These are phyloP conservation scores for Ottelia alismoides DNA, from an alignment of 106 monocot species.

Conservation along the genomic window DNA sequence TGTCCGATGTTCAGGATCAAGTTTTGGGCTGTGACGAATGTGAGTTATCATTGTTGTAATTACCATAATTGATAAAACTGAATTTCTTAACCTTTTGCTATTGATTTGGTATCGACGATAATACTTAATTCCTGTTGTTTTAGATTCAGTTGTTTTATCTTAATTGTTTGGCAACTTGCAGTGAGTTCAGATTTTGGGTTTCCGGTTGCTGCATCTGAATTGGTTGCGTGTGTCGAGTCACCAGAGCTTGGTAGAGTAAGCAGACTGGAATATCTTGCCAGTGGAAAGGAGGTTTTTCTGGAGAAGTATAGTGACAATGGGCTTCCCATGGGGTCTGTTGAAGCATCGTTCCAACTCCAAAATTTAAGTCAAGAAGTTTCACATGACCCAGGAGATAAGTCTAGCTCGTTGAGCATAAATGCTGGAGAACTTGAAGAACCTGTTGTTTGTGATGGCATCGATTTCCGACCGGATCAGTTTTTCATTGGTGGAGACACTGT, in stretches of 20 bases:
- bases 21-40: no score
- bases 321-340: background rate
- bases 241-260: background rate
- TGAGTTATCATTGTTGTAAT: no score
- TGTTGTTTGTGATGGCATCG: constrained; percentile 3
- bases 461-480: constrained; percentile 24
- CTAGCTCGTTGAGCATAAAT: constrained; percentile 23
- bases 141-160: no score
- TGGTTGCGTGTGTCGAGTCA: background rate
- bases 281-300: background rate
- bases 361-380: no score
- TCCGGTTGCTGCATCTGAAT: background rate
- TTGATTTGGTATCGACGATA: no score
- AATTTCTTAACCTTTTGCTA: no score
- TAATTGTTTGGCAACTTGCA: no score
- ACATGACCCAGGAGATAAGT: background rate
- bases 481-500: constrained; percentile 30
- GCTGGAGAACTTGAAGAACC: constrained; percentile 17
- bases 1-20: no score
- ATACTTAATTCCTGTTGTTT: no score
- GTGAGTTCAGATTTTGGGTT: background rate
- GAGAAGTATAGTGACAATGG: background rate
- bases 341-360: background rate
- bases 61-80: no score
- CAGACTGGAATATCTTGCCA: no score